These are phyloP conservation scores for Saccharomycopsis fibuligera DNA, from an alignment of 805 yeast genomes.

Conservation along the genomic window DNA sequence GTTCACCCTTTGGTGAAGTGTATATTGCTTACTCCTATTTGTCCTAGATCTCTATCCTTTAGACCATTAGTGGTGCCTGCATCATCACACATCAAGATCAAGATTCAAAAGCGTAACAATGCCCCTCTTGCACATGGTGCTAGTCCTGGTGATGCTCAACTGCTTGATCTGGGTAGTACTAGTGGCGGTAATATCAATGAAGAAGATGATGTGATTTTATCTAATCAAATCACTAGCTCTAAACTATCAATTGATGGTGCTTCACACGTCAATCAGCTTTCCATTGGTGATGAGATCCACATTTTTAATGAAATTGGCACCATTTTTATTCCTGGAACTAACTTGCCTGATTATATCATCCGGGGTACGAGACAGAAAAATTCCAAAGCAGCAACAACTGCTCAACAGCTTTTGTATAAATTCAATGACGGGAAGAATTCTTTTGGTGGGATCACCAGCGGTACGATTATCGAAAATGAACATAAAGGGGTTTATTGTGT, in stretches of 20 bases:
- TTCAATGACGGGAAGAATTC: neutral
- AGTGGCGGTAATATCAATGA: neutral
- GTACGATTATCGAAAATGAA: slow-evolving; percentile 23
- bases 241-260: slow-evolving; percentile 81
- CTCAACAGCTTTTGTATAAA: neutral
- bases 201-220: neutral
- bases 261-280: slow-evolving; percentile 52
- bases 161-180: neutral
- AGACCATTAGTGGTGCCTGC: slow-evolving; percentile 81
- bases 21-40: slow-evolving; percentile 78
- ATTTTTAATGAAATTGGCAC: slow-evolving; percentile 62
- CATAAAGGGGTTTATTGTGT: slow-evolving; percentile 79
- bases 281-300: slow-evolving; percentile 75
- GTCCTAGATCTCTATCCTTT: slow-evolving; percentile 87
- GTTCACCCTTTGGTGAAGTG: slow-evolving; percentile 86
- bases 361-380: neutral
- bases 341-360: slow-evolving; percentile 22
- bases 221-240: slow-evolving; percentile 26
- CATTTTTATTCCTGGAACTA: slow-evolving; percentile 45
- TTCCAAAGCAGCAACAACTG: too few relatives aligned
- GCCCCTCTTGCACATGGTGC: neutral
- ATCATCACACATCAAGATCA: slow-evolving; percentile 63
- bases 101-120: slow-evolving; percentile 40
- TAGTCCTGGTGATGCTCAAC: neutral
- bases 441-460: slow-evolving; percentile 23